Evolutionary conservation across 257 asterid genomes (phyloP), one percentile per base, ranked within the genome.

Genomic region (Craterostigma plantagineum): DNA sequence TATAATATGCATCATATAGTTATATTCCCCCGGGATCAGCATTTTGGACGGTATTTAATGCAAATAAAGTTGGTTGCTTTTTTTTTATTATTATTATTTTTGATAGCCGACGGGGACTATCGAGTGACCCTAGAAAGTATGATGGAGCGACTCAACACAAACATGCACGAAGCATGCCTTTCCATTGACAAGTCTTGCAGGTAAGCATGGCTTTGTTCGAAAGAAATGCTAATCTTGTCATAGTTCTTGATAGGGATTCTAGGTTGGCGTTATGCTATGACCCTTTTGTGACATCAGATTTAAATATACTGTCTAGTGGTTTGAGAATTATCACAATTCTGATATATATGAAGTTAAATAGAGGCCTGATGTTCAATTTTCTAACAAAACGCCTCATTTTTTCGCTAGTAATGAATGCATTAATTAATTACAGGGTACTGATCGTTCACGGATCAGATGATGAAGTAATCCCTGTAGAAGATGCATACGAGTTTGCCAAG

Each of bases 361-460:
- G 12, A 39, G 43, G 14, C 11, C 7, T 7, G 7, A 35, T 7
- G 7, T 7, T 11, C 38, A 35, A 35, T n/a, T n/a, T n/a, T n/a
- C 38, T 11, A 35, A 35, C 38, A 35, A 35, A 7, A 7, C 7
- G 7, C 38, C 7, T 11, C 38, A 35, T 35, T 11, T 35, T 35
- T 39, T 12, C 43, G 14, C 3, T n/a, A 4, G 5, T 39, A n/a
- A 39, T 7, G 12, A 39, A 10, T 6, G 11, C 14, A 16, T n/a
- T n/a, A 39, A 13, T 8, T 13, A 42, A 42, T n/a, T n/a, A n/a
- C 46, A 79, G 95, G 78, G 83, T 83, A 37, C 54, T 76, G 59
- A 76, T 81, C 3, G 76, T 76, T 42, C 95, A 83, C 10, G 95
- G 95, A 45, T 66, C 93, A 6, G 76, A 48, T 10, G 95, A 83